Evolutionary conservation across 345 rosid genomes (phyloP).

Genomic region (Erodium maritimum): DNA sequence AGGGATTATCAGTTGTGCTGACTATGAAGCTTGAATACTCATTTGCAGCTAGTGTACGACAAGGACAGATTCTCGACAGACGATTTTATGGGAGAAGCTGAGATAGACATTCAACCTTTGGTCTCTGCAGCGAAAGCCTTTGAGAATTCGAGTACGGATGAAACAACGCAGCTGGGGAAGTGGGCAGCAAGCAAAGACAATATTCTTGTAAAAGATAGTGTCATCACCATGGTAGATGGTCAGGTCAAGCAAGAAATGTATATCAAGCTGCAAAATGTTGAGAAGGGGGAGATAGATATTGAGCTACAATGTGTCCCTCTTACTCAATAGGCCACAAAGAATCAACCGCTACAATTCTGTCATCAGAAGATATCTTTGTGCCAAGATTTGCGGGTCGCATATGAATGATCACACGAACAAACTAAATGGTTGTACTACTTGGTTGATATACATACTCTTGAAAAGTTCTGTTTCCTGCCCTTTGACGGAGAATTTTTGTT

Average conservation of each 20-base stretch:
- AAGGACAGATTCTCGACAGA: conserved; percentile 77
- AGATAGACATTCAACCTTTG: conserved; percentile 91
- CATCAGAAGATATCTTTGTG: too few relatives aligned
- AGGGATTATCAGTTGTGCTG: too few relatives aligned
- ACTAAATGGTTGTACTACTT: too few relatives aligned
- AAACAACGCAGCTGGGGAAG: conserved; percentile 63
- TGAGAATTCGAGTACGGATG: conserved; percentile 39
- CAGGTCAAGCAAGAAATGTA: conserved; percentile 68
- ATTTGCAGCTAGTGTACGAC: conserved; percentile 67
- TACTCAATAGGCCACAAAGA: conserved; percentile 38
- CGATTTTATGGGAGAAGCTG: conserved; percentile 97
- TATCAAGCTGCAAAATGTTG: conserved; percentile 73
- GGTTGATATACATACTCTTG: too few relatives aligned
- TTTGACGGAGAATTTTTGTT: too few relatives aligned
- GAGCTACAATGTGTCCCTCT: conserved; percentile 93
- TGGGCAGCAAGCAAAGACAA: conserved; percentile 65
- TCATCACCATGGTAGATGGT: conserved; percentile 57
- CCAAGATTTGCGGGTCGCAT: too few relatives aligned
- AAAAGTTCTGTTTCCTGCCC: too few relatives aligned
- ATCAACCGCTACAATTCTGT: background rate
- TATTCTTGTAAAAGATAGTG: conserved; percentile 59
- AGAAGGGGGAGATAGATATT: conserved; percentile 73
- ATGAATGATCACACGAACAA: too few relatives aligned
- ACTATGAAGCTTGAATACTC: background rate
- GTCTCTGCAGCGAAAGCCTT: conserved; percentile 69